phyloP scores from a whole-genome alignment of 2,329 filamentous ascomycete species.

The Diaporthe sp. region DNA sequence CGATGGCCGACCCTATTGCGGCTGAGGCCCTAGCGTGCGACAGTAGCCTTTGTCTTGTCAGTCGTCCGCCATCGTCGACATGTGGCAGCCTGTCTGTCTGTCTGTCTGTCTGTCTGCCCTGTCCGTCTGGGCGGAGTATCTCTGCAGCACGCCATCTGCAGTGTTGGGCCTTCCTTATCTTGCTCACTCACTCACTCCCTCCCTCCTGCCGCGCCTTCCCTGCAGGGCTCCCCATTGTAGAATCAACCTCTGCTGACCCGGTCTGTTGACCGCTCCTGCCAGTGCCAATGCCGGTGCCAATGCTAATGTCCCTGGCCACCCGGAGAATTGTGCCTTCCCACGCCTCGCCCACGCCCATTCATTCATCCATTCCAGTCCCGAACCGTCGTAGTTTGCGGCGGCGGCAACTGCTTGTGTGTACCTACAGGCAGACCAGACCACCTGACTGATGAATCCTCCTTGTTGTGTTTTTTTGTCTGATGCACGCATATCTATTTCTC shows the following conservation, averaged over 20 bases:
- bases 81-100: too few relatives aligned
- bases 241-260: slow-evolving; percentile 7
- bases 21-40: slow-evolving; percentile 2
- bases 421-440: too few relatives aligned
- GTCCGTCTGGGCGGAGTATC: too few relatives aligned
- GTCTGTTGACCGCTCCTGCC: slow-evolving; percentile 16
- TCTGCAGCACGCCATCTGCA: too few relatives aligned
- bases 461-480: neutral
- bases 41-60: neutral
- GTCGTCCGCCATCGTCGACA: neutral
- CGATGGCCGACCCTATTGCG: neutral
- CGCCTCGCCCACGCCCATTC: neutral
- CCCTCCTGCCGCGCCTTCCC: neutral
- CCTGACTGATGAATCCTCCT: slow-evolving; percentile 7
- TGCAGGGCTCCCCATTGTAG: slow-evolving; percentile 8
- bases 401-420: too few relatives aligned
- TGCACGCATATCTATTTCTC: neutral
- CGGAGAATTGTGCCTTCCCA: neutral
- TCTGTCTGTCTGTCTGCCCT: too few relatives aligned
- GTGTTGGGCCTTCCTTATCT: neutral
- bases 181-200: neutral
- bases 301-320: neutral
- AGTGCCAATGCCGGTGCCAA: neutral
- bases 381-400: neutral
- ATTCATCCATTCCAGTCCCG: neutral